A percentile compares a stretch with the other conserved stretches of the same genome.
Conservation (phyloP, 2,329 filamentous ascomycete genomes). For the Chaetomium olivaceum region DNA sequence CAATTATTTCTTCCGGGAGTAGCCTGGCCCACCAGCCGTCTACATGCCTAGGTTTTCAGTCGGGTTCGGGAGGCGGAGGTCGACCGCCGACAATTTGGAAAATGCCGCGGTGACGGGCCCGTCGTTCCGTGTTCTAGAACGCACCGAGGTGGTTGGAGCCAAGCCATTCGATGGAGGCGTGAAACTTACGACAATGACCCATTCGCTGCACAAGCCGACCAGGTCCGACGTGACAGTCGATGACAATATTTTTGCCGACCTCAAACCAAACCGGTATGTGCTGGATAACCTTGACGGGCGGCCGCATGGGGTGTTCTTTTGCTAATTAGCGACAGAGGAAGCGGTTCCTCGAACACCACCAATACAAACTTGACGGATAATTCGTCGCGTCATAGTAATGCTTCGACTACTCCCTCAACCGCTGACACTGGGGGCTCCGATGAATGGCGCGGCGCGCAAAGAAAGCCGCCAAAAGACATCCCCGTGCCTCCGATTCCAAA, state of each 20-base stretch:
- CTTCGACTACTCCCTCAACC: slow-evolving; percentile 62
- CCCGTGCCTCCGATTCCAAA: slow-evolving; percentile 49
- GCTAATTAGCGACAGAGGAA: slow-evolving; percentile 47
- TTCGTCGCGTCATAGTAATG: slow-evolving; percentile 63
- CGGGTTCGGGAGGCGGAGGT: slow-evolving; percentile 61
- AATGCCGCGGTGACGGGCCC: slow-evolving; percentile 52
- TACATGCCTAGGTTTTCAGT: slow-evolving; percentile 65
- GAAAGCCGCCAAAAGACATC: slow-evolving; percentile 44
- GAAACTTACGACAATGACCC: slow-evolving; percentile 44
- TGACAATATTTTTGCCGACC: slow-evolving; percentile 60
- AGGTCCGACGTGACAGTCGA: slow-evolving; percentile 44
- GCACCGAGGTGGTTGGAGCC: slow-evolving; percentile 47
- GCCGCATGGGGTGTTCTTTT: neutral
- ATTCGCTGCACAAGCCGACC: slow-evolving; percentile 43
- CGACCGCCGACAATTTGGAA: slow-evolving; percentile 56
- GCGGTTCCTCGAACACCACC: slow-evolving; percentile 62
- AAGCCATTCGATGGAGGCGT: slow-evolving; percentile 55
- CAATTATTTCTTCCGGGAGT: neutral
- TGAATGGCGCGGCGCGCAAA: slow-evolving; percentile 42
- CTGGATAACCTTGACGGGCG: neutral
- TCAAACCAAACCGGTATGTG: slow-evolving; percentile 58
- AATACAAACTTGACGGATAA: slow-evolving; percentile 61
- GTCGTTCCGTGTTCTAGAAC: slow-evolving; percentile 61
- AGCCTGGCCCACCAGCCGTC: slow-evolving; percentile 33
- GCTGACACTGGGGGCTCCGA: slow-evolving; percentile 48